Conservation (phyloP, 495 filamentous ascomycete genomes). For the Annulohypoxylon bovei region DNA sequence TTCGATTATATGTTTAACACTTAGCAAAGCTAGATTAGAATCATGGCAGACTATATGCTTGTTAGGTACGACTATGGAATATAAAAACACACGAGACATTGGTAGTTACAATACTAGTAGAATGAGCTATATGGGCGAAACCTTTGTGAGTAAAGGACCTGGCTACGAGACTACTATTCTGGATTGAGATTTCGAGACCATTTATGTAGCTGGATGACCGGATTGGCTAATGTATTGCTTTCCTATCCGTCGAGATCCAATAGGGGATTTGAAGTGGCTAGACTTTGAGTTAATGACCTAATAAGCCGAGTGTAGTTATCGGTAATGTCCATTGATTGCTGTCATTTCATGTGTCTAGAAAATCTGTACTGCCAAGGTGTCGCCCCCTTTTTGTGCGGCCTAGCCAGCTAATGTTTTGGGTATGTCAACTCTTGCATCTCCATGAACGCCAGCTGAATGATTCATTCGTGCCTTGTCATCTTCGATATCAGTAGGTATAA, state of each 20-base stretch:
- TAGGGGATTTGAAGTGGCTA: not conserved
- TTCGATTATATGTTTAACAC: not conserved
- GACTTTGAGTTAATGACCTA: not conserved
- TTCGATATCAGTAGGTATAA: conserved; percentile 6
- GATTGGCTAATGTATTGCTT: not conserved
- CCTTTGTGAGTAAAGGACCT: not conserved
- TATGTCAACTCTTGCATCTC: conserved; percentile 26
- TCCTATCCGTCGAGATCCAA: not conserved
- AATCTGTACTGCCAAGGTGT: conserved; percentile 4
- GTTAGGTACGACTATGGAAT: no score
- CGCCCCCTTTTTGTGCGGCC: not conserved
- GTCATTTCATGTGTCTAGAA: conserved; percentile 39
- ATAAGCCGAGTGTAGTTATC: not conserved
- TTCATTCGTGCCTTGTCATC: conserved; percentile 24
- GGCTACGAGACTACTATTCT: not conserved
- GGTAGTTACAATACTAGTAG: no score
- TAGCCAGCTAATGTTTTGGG: conserved; percentile 9
- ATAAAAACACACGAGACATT: no score
- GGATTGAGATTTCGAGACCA: not conserved
- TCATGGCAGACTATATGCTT: no score
- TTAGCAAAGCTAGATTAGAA: no score
- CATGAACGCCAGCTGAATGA: conserved; percentile 7
- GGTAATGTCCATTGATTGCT: conserved; percentile 15
- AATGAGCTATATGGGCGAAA: no score
- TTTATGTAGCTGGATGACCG: no score